Base-by-base conservation (phyloP, 768 basidiomycete species). In the Lactifluus subvellereus region DNA sequence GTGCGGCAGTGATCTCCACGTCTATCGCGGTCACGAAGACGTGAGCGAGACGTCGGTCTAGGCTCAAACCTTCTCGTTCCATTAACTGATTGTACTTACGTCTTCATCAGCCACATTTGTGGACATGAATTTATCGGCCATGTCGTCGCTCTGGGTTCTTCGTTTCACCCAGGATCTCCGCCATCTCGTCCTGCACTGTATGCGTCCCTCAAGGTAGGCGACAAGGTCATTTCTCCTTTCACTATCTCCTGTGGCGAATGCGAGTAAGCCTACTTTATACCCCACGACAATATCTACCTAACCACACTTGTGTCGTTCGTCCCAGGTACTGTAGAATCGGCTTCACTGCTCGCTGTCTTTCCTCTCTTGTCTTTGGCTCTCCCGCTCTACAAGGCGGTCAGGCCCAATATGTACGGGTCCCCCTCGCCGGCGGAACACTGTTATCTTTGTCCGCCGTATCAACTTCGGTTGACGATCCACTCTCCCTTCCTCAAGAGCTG, bases 171-270 rank as follows among this genome's bases (percentile, higher is more conserved):
- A 7, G 67, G 74, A 7, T 72, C 71, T 8, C 72, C 69, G 5
- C 66, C 76, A 48, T 83, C 79, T 49, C 78, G 89, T 52, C 88
- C 89, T 1, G 69, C 71, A 30, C 74, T 89, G 18, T 91, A 91
- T 65, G 77, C 84, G 0, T 81, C 75, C 27, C 77, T 92, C 57
- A 82, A 79, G 59, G 72, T 89, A 6, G 89, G 89, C 6, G 86
- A 92, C 70, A 87, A 84, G 69, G 87, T 92, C 14, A 84, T 92
- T 27, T 84, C 88, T 1, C 88, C 91, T 3, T 92, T 91, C 73
- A 89, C 89, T 0, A 79, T 82, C n/a, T 88, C 83, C 54, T 93
- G 91, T 66, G 86, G 85, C n/a, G 89, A 91, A 70, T 93, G 91
- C 80, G 82, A 86, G 89, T 92, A 63, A 69, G 65, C 60, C 84